Evolutionary conservation across 306 rosid genomes (phyloP).

Genomic region (Cucurbita pepo): DNA sequence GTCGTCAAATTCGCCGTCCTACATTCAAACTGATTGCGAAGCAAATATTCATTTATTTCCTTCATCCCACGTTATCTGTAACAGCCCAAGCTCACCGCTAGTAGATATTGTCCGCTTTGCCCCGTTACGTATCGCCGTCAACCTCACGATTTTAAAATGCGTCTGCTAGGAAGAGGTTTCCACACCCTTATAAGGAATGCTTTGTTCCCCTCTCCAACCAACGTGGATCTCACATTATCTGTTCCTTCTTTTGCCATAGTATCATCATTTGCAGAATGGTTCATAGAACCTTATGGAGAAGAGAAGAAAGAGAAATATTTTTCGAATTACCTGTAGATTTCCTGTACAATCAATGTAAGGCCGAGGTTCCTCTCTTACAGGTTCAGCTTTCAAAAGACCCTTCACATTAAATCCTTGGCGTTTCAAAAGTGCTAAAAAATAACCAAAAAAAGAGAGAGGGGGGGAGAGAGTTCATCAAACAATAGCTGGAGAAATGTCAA

Average conservation of each 20-base stretch:
- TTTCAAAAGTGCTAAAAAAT: constrained; percentile 65
- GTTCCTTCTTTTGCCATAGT: neutral
- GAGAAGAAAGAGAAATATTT: neutral
- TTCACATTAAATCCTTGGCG: constrained; percentile 94
- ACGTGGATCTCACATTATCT: too few species aligned
- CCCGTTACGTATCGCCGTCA: too few species aligned
- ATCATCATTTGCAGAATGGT: neutral
- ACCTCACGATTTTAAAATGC: too few species aligned
- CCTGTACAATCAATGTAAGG: constrained; percentile 91
- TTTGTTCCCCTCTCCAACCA: too few species aligned
- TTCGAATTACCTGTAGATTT: constrained; percentile 52
- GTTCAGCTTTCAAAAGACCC: constrained; percentile 76
- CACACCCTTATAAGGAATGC: too few species aligned
- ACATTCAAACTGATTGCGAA: neutral
- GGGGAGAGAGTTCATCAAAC: neutral
- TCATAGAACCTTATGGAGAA: neutral
- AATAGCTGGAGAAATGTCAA: neutral
- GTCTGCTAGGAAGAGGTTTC: too few species aligned
- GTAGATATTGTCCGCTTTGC: too few species aligned
- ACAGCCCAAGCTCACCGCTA: too few species aligned
- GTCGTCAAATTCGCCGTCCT: neutral
- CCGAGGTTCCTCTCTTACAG: constrained; percentile 82
- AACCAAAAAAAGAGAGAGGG: neutral
- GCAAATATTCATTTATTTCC: neutral
- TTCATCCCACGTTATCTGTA: neutral